Evolutionary conservation across 1,284 basidiomycete genomes (phyloP).

Genomic region (Leccinum huronense): DNA sequence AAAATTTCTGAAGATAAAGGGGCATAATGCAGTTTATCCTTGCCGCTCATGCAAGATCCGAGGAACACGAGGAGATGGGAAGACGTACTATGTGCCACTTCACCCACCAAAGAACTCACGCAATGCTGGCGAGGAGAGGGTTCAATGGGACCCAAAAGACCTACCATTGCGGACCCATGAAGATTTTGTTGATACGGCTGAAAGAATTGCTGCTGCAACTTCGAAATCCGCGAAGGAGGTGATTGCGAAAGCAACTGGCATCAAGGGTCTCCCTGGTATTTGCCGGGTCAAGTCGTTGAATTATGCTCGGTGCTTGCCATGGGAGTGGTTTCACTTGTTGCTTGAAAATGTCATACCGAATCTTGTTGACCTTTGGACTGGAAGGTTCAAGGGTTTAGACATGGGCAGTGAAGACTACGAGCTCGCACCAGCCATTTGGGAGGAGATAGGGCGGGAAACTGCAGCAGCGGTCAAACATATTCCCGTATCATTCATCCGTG

Average conservation of each 20-base stretch:
- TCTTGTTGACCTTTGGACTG: conserved; percentile 29
- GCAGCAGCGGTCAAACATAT: conserved; percentile 12
- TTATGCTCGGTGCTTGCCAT: not conserved
- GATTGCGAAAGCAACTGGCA: not conserved
- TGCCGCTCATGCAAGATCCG: not conserved
- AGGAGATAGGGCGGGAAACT: conserved; percentile 23
- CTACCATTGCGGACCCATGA: not conserved
- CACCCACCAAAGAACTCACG: not conserved
- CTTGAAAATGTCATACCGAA: not conserved
- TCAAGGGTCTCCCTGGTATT: not conserved
- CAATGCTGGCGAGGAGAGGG: not conserved
- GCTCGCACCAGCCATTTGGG: conserved; percentile 25
- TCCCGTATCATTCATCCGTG: conserved; percentile 5
- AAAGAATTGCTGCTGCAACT: not conserved
- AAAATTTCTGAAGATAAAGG: conserved; percentile 4
- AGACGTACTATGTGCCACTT: not conserved
- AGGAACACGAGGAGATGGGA: not conserved
- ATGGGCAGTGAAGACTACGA: conserved; percentile 21
- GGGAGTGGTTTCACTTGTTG: not conserved
- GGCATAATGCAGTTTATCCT: not conserved
- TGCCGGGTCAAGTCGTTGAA: not conserved
- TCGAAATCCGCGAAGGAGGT: not conserved
- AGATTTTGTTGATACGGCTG: not conserved
- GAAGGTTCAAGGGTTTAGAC: conserved; percentile 30
- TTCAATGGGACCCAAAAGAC: not conserved